Evolutionary conservation across 805 yeast genomes (phyloP).

Genomic region (Lachancea nothofagi): DNA sequence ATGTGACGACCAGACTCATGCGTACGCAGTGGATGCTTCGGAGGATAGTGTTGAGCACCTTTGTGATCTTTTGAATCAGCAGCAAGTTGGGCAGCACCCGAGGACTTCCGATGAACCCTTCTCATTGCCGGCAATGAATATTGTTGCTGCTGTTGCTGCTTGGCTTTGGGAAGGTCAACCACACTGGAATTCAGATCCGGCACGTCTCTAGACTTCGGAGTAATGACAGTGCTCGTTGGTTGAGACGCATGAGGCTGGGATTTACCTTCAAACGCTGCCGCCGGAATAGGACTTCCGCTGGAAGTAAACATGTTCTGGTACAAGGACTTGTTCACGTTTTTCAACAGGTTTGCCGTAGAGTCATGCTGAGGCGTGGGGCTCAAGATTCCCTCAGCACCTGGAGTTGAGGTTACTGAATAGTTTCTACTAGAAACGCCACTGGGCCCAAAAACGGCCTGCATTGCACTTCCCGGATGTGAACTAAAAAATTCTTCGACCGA

Average conservation of each 20-base stretch:
- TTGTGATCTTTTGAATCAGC: constrained; percentile 1
- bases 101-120: constrained; percentile 23
- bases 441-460: constrained; percentile 6
- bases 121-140: constrained; percentile 32
- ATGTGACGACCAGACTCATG: constrained; percentile 3
- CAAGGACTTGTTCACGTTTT: constrained; percentile 27
- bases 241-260: constrained; percentile 11
- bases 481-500: constrained; percentile 54
- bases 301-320: constrained; percentile 23
- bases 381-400: constrained; percentile 8
- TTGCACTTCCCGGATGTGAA: constrained; percentile 15
- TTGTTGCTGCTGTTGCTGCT: constrained; percentile 23
- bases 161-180: constrained; percentile 27
- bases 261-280: constrained; percentile 20
- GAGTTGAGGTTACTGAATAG: constrained; percentile 11
- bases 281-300: constrained; percentile 12
- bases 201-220: constrained; percentile 32
- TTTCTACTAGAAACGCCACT: constrained; percentile 9
- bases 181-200: constrained; percentile 31
- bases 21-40: constrained; percentile 1
- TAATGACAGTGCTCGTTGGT: constrained; percentile 27
- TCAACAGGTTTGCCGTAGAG: constrained; percentile 24
- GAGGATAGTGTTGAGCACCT: background rate
- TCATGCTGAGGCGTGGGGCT: constrained; percentile 14
- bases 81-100: constrained; percentile 8